Base-by-base conservation (phyloP, 1,284 basidiomycete genomes). In the Calocybe gambosa region DNA sequence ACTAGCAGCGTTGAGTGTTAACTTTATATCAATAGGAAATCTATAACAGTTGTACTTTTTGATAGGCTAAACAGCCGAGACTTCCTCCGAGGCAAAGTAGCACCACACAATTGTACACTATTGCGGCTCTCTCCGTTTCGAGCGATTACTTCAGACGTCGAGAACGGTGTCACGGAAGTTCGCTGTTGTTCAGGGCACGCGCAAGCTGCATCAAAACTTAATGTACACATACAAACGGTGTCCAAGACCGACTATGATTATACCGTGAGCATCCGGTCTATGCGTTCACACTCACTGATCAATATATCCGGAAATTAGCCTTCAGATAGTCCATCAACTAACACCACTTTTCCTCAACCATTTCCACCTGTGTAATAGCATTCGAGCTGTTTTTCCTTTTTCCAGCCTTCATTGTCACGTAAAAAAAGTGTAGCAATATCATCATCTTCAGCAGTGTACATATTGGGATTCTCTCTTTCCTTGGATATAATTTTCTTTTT, bases 1-100 rank as follows among this genome's bases (percentile, higher is more conserved):
- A 8, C 55, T 71, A 16, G 68, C 69, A 45, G 64, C 68, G 68
- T 70, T 60, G 44, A 46, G 48, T 51, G 23, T 19, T 12, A 12
- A 31, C 12, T 26, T 10, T 10, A 26, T 26, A 26, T 26, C 25
- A 10, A 13, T 3, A 12, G 29, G 25, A 26, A 26, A 31, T 31
- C 13, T 13, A 6, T 12, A 9, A 31, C 29, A 31, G 20, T 39
- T 25, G 1, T 20, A 28, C 10, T 16, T 4, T n/a, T 16, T 34
- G 29, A 36, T 44, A 71, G 69, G 15, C 55, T 71, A 28, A 71
- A 71, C 53, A 67, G 68, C 51, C 64, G 69, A 12, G 67, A 65
- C 25, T 65, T 62, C 5, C 58, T 71, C 15, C 65, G 68, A 18
- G 66, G 67, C 42, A 62, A 62, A 45, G 64, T 58, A 0, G 53